Evolutionary conservation across 2,329 filamentous ascomycete genomes (phyloP).

Genomic region (Botrytis elliptica): DNA sequence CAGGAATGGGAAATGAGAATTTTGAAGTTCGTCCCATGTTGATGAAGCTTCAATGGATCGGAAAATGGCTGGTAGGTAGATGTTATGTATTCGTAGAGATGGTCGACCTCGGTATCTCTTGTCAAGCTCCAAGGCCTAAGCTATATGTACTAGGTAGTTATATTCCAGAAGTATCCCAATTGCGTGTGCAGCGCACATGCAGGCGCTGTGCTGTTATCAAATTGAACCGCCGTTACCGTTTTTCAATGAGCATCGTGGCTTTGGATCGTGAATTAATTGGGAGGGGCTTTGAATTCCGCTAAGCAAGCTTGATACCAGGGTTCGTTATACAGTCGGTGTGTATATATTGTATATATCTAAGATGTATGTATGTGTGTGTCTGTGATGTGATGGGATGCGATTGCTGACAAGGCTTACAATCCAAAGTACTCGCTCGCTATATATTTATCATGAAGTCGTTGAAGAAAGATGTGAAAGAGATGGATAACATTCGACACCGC

Average conservation of each 20-base stretch:
- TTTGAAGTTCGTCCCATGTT: conserved; percentile 40
- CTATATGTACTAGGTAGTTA: not conserved
- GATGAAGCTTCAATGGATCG: conserved; percentile 2
- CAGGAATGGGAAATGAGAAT: conserved; percentile 41
- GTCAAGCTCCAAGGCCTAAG: not conserved
- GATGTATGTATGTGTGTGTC: not conserved
- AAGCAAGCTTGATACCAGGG: not conserved
- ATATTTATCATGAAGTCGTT: conserved; percentile 5
- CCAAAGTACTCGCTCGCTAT: not conserved
- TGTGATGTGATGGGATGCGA: not conserved
- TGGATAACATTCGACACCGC: too few species aligned
- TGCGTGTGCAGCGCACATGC: conserved; percentile 4
- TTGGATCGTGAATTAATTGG: conserved; percentile 9
- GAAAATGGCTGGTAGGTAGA: not conserved
- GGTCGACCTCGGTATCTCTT: conserved; percentile 1
- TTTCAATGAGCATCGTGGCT: conserved; percentile 21
- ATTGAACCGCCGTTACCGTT: conserved; percentile 11
- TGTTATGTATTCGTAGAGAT: not conserved
- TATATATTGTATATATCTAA: not conserved
- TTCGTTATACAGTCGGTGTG: not conserved
- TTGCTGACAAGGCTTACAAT: conserved; percentile 1
- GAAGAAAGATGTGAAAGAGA: not conserved
- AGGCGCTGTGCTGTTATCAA: conserved; percentile 16
- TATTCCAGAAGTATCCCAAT: not conserved
- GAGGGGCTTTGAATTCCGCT: conserved; percentile 6